Base-by-base conservation (phyloP, 176 grass and related monocot genomes). In the Oryza rufipogon region DNA sequence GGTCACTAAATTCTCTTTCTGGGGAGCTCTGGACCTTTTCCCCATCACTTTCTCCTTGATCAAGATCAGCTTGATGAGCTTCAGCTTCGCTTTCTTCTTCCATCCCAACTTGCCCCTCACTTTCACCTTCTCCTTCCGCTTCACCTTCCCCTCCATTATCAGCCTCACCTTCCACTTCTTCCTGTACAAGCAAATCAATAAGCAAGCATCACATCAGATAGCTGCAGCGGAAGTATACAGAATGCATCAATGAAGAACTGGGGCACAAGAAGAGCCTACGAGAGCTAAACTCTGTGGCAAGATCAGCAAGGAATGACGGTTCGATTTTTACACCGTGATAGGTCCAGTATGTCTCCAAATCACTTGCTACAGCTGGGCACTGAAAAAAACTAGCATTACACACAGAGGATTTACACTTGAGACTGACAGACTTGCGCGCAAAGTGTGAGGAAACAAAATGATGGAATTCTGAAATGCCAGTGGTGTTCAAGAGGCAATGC, bases 21-120 rank as follows among this genome's bases (percentile, higher is more conserved):
- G 90, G 88, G 14, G 90, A 89, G 75, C 88, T 94, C 69, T 94
- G 92, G 56, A 81, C 83, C 58, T 92, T 95, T 76, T 90, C 96
- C 66, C 71, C 87, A 4, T 93, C 91, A 88, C 89, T 93, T 75
- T 98, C 91, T 81, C 81, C 95, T 73, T 85, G 88, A 65, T 93
- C 89, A 81, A 83, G 19, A 64, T 89, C 83, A 48, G 83, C 83
- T 77, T 76, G 86, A 66, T 95, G 83, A 73, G 78, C 86, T 90
- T 98, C 96, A 28, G 81, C 77, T 84, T 98, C 96, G 65, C 93
- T 98, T 90, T 94, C 93, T 26, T 89, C 91, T 85, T 94, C 96
- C 87, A 93, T 93, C 64, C 89, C 96, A 75, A 87, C 79, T 90
- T 90, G 91, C 20, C 89, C 96, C 83, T 98, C 92, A 14, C 87